Conservation (phyloP, 441 rosid species). For the Isatis lusitanica region DNA sequence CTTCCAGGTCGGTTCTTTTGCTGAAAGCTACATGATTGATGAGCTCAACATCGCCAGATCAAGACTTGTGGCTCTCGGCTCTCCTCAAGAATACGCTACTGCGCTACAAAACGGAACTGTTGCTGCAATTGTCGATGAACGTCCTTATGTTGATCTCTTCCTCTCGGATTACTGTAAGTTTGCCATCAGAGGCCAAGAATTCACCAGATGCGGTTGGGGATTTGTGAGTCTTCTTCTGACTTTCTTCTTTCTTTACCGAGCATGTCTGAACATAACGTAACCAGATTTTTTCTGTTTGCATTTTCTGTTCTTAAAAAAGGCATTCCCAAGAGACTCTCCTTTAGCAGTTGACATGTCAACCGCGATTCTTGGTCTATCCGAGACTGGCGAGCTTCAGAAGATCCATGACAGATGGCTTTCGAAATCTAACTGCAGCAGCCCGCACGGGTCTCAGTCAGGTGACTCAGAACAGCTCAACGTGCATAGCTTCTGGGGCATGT, state of each 20-base stretch:
- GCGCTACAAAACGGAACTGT: constrained; percentile 73
- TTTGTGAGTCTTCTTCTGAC: constrained; percentile 59
- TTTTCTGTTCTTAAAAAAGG: constrained; percentile 41
- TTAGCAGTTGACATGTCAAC: constrained; percentile 89
- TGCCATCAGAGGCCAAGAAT: constrained; percentile 77
- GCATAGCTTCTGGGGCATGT: constrained; percentile 81
- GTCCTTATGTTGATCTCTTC: constrained; percentile 77
- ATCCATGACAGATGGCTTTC: constrained; percentile 80
- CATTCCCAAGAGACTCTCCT: constrained; percentile 87
- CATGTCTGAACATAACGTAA: constrained; percentile 15
- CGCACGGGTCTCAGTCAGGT: constrained; percentile 36
- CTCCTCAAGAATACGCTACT: constrained; percentile 69
- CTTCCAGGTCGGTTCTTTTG: constrained; percentile 80
- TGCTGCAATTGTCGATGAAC: constrained; percentile 83
- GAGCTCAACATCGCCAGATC: constrained; percentile 68
- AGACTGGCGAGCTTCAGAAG: constrained; percentile 82
- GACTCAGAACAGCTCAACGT: constrained; percentile 63
- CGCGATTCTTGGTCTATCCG: constrained; percentile 76
- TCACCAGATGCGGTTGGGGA: constrained; percentile 91
- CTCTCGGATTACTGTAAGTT: constrained; percentile 67
- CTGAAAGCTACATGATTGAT: constrained; percentile 62
- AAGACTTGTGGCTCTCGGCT: constrained; percentile 78
- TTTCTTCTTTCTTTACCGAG: neutral
- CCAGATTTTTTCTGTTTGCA: neutral
- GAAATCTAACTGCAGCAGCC: constrained; percentile 47